Conservation (phyloP, 306 rosid genomes). For the Glycine tomentella region DNA sequence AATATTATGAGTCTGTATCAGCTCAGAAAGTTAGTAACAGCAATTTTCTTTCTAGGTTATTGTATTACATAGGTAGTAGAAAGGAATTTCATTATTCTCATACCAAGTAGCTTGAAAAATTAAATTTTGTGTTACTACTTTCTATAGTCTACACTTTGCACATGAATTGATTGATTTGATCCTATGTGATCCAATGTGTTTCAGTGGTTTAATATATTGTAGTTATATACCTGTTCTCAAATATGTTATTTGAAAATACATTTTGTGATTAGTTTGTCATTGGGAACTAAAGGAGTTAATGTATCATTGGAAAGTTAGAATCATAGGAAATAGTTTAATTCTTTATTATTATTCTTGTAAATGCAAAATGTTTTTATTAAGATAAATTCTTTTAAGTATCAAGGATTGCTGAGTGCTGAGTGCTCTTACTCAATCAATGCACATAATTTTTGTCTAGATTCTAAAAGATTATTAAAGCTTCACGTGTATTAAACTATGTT, state of each 20-base stretch:
- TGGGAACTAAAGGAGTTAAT: constrained; percentile 13
- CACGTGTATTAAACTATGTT: constrained; percentile 35
- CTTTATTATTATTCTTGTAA: constrained; percentile 25
- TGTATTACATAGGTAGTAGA: constrained; percentile 3
- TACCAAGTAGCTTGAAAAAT: constrained; percentile 18
- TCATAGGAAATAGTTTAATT: constrained; percentile 29
- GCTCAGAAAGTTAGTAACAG: constrained; percentile 15
- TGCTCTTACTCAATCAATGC: constrained; percentile 30
- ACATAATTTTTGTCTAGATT: constrained; percentile 32
- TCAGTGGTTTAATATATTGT: constrained; percentile 31
- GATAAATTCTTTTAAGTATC: constrained; percentile 19
- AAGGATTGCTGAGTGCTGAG: constrained; percentile 9
- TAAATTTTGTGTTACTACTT: constrained; percentile 12
- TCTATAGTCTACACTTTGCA: constrained; percentile 12
- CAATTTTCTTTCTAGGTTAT: constrained; percentile 27
- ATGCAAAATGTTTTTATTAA: constrained; percentile 29
- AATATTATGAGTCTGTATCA: constrained; percentile 30
- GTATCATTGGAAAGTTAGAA: neutral
- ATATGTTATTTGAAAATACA: constrained; percentile 8
- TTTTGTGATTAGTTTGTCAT: constrained; percentile 6
- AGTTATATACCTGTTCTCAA: constrained; percentile 6
- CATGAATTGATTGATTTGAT: constrained; percentile 13
- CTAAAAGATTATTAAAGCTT: constrained; percentile 29
- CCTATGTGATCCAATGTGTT: constrained; percentile 15
- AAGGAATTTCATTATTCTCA: constrained; percentile 17